Conservation (phyloP, 106 monocot species). For the Amphibolis antarctica region DNA sequence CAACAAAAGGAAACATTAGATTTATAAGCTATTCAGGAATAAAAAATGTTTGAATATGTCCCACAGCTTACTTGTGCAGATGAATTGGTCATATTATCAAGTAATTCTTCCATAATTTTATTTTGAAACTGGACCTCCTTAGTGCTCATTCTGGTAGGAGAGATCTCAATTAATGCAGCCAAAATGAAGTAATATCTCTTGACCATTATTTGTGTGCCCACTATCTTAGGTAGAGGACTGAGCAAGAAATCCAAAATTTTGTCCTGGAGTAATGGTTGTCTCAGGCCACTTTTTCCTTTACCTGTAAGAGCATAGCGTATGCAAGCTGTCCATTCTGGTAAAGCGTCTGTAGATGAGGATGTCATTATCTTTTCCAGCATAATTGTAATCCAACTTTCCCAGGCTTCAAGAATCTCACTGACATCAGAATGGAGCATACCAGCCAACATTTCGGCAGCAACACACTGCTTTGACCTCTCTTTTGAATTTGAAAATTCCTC, state of each 20-base stretch:
- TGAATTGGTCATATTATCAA: slow-evolving; percentile 78
- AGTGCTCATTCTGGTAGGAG: slow-evolving; percentile 51
- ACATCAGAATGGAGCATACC: slow-evolving; percentile 92
- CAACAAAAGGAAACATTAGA: not conserved
- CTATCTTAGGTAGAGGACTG: slow-evolving; percentile 39
- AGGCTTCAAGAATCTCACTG: slow-evolving; percentile 44
- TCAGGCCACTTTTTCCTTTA: slow-evolving; percentile 80
- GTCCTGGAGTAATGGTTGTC: slow-evolving; percentile 59
- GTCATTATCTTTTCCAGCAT: slow-evolving; percentile 62
- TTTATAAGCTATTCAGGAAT: not conserved
- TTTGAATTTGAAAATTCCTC: slow-evolving; percentile 61
- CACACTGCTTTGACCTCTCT: slow-evolving; percentile 94
- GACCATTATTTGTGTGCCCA: slow-evolving; percentile 59
- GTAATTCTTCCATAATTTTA: slow-evolving; percentile 53
- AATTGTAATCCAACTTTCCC: slow-evolving; percentile 70
- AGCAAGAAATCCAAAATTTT: slow-evolving; percentile 68
- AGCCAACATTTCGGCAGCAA: slow-evolving; percentile 91
- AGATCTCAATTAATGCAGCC: slow-evolving; percentile 69
- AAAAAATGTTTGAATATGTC: not conserved
- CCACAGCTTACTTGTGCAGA: slow-evolving; percentile 76
- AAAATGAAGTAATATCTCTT: slow-evolving; percentile 78
- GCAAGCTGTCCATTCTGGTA: slow-evolving; percentile 96
- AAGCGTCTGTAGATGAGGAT: slow-evolving; percentile 70
- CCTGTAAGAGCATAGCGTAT: slow-evolving; percentile 94
- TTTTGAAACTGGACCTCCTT: slow-evolving; percentile 56